A percentile compares a stretch with the other conserved stretches of the same genome.
phyloP scores from a whole-genome alignment of 2,329 filamentous ascomycete genomes.

The Colletotrichum salicis region DNA sequence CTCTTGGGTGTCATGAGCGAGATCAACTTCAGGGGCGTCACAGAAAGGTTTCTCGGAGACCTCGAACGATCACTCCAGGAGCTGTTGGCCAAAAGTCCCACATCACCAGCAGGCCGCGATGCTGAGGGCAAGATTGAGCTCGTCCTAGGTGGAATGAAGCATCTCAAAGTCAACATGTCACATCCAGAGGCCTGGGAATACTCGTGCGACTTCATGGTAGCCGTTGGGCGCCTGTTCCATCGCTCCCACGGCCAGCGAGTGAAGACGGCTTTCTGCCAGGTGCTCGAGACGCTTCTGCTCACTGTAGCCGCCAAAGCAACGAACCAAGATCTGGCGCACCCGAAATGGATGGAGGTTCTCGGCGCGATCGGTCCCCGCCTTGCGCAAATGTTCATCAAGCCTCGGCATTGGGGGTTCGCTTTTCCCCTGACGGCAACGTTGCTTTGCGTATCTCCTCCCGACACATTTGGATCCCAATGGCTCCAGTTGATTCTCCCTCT shows the following conservation, averaged over 20 bases:
- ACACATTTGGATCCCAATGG: slow-evolving; percentile 89
- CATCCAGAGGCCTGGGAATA: slow-evolving; percentile 83
- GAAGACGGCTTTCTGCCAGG: slow-evolving; percentile 94
- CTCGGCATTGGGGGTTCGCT: slow-evolving; percentile 88
- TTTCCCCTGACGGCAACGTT: slow-evolving; percentile 90
- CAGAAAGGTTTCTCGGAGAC: slow-evolving; percentile 83
- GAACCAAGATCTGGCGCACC: slow-evolving; percentile 78
- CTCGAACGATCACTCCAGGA: slow-evolving; percentile 83
- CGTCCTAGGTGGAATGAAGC: slow-evolving; percentile 90
- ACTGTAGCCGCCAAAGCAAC: slow-evolving; percentile 86
- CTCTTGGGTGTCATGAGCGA: slow-evolving; percentile 96
- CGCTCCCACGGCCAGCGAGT: slow-evolving; percentile 88
- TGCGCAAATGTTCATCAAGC: slow-evolving; percentile 87
- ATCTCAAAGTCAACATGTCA: slow-evolving; percentile 80
- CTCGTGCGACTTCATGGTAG: slow-evolving; percentile 88
- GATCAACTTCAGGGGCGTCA: slow-evolving; percentile 87
- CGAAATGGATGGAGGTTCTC: slow-evolving; percentile 89
- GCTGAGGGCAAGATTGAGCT: slow-evolving; percentile 86
- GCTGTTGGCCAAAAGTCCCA: slow-evolving; percentile 74
- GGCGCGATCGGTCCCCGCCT: slow-evolving; percentile 81
- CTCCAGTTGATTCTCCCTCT: slow-evolving; percentile 81
- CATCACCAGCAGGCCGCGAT: slow-evolving; percentile 67
- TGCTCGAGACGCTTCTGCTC: slow-evolving; percentile 86
- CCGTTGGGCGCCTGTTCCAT: slow-evolving; percentile 83
- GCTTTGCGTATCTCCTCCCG: slow-evolving; percentile 86